Evolutionary conservation across 2,329 filamentous ascomycete genomes (phyloP).

Genomic region (Helminthosporium solani): DNA sequence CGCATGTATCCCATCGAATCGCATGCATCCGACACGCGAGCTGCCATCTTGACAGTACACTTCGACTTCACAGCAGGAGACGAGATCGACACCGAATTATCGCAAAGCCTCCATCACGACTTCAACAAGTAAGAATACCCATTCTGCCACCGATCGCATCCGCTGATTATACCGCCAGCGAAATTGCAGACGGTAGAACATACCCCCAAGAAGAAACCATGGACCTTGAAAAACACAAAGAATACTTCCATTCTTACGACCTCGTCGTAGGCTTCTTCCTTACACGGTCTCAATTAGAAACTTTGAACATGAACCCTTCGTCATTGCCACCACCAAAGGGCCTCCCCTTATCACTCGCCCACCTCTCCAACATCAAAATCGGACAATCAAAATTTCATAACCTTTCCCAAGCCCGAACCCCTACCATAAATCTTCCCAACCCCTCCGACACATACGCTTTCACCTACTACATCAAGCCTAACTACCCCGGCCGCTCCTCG

Average conservation of each 20-base stretch:
- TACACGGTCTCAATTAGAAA: conserved; percentile 1
- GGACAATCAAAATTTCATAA: conserved; percentile 1
- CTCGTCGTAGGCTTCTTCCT: conserved; percentile 8
- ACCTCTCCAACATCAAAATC: conserved; percentile 4
- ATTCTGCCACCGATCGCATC: background rate
- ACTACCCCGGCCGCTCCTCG: conserved; percentile 82
- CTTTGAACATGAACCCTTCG: background rate
- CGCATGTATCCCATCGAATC: conserved; percentile 8
- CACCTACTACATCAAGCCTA: conserved; percentile 81
- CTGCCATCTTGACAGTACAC: conserved; percentile 7
- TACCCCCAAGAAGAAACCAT: conserved; percentile 9
- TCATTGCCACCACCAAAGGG: conserved; percentile 1
- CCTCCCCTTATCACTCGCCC: background rate
- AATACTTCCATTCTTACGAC: conserved; percentile 8
- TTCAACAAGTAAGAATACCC: conserved; percentile 7
- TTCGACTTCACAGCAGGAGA: conserved; percentile 9
- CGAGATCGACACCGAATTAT: conserved; percentile 2
- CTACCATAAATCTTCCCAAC: background rate
- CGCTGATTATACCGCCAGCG: background rate
- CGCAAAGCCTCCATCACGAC: conserved; percentile 4
- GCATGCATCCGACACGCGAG: conserved; percentile 2
- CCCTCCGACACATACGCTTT: conserved; percentile 5
- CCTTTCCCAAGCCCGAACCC: too few species aligned
- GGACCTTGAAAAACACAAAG: conserved; percentile 1
- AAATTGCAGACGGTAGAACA: conserved; percentile 6